Evolutionary conservation across 1,139 yeast species (phyloP).

Genomic region (Nakaseomyces delphensis): DNA sequence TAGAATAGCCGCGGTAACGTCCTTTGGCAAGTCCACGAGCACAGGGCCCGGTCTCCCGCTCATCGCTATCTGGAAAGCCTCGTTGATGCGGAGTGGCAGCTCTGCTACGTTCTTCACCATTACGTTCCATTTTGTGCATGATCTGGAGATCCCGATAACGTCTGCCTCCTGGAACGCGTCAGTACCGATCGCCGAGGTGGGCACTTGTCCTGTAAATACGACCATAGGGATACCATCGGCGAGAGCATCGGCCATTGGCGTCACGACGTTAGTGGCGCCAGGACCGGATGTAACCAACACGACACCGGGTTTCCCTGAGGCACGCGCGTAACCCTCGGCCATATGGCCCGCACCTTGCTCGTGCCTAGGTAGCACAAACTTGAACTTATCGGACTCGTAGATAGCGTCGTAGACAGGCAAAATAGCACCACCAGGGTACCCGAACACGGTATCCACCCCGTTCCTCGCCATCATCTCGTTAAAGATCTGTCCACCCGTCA

Average conservation of each 20-base stretch:
- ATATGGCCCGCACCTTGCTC: conserved; percentile 99
- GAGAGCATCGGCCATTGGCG: conserved; percentile 96
- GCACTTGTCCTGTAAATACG: conserved; percentile 97
- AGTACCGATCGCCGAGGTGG: conserved; percentile 91
- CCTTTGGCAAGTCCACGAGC: conserved; percentile 93
- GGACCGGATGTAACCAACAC: conserved; percentile 97
- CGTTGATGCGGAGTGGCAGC: conserved; percentile 89
- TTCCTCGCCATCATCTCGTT: conserved; percentile 98
- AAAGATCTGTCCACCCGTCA: conserved; percentile 95
- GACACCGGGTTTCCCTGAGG: conserved; percentile 94
- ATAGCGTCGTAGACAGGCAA: conserved; percentile 96
- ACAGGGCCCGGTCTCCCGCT: conserved; percentile 98
- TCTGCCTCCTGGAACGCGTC: conserved; percentile 99
- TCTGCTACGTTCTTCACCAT: conserved; percentile 95
- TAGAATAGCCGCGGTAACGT: conserved; percentile 87
- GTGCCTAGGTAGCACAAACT: conserved; percentile 88
- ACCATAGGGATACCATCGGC: conserved; percentile 97
- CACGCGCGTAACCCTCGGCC: conserved; percentile 99
- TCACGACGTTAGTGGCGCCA: conserved; percentile 94
- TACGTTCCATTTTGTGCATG: conserved; percentile 98
- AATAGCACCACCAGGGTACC: conserved; percentile 98
- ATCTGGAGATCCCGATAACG: conserved; percentile 89
- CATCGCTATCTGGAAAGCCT: conserved; percentile 94
- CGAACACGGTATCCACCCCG: conserved; percentile 87
- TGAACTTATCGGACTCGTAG: conserved; percentile 79